Base-by-base conservation (phyloP, 2,329 filamentous ascomycete species). In the Cladorrhinum sp. region DNA sequence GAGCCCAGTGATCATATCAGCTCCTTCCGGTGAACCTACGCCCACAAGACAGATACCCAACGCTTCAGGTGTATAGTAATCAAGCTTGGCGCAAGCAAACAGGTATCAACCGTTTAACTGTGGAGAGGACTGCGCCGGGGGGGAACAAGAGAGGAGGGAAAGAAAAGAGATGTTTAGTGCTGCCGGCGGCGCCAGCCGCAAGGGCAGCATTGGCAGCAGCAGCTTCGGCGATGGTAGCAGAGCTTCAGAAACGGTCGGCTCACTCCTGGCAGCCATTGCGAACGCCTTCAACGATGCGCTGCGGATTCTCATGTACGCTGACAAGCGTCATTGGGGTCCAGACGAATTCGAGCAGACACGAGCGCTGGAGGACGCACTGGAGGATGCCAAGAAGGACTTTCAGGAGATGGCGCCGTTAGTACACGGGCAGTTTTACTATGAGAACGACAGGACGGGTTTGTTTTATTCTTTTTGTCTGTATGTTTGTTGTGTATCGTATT, bases 371-470 rank as follows among this genome's bases (percentile, higher is more conserved):
- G 75, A 77, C 36, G 76, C 78, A n/a, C 76, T 86, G 55, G 81
- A 85, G 69, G 82, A 85, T 65, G 84, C 84, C 59, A 83, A 81
- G 72, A 79, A 78, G 70, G 83, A 86, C 72, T 86, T 85, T 64
- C 83, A 86, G 73, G 79, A 83, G 67, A 75, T 86, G 61, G 78
- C 78, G 22, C 76, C 76, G 51, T 74, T 86, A 49, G 78, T 86
- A 57, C 81, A 83, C 64, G 82, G 83, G 27, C 78, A 81, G 66
- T 75, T 79, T 50, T 83, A 85, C 70, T 86, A 86, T 66, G 80
- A 85, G 68, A 79, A 81, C 62, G 83, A 86, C 68, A 75, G 81
- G 58, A 81, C 77, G 60, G 67, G 82, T 85, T 73, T 65, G 81
- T 76, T 22, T 36, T 20, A 59, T 45, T 50, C 25, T 55, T 22